phyloP scores from a whole-genome alignment of 345 rosid species.

The Sisymbrium altissimum region DNA sequence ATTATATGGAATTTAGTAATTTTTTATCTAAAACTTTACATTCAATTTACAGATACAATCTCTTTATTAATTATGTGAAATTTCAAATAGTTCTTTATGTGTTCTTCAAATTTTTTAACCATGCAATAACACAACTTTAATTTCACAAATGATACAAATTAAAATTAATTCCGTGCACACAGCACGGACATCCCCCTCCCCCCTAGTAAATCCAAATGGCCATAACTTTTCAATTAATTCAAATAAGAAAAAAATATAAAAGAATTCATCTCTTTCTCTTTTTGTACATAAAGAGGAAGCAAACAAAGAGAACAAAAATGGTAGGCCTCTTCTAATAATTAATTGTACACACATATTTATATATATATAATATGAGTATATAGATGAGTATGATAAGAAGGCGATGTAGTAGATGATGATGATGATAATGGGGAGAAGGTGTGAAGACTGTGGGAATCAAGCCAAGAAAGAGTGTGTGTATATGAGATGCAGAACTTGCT shows the following conservation, averaged over 20 bases:
- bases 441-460: slow-evolving; percentile 74
- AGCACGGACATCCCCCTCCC: background rate
- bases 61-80: background rate
- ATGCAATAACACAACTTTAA: background rate
- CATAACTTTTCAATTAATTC: background rate
- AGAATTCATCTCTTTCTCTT: background rate
- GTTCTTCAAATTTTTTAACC: background rate
- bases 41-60: background rate
- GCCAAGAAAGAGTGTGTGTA: slow-evolving; percentile 58
- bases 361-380: background rate
- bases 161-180: background rate
- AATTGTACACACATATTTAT: background rate
- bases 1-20: no score
- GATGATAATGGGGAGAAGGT: slow-evolving; percentile 40
- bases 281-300: slow-evolving; percentile 23
- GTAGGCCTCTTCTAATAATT: background rate
- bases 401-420: background rate
- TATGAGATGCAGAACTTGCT: slow-evolving; percentile 62
- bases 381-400: background rate
- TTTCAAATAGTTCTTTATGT: background rate
- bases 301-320: slow-evolving; percentile 18
- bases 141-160: no score
- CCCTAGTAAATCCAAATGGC: background rate
- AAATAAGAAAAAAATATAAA: background rate
- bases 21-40: background rate